phyloP scores from a whole-genome alignment of 148 eudicot genomes.

The Selenicereus undatus region DNA sequence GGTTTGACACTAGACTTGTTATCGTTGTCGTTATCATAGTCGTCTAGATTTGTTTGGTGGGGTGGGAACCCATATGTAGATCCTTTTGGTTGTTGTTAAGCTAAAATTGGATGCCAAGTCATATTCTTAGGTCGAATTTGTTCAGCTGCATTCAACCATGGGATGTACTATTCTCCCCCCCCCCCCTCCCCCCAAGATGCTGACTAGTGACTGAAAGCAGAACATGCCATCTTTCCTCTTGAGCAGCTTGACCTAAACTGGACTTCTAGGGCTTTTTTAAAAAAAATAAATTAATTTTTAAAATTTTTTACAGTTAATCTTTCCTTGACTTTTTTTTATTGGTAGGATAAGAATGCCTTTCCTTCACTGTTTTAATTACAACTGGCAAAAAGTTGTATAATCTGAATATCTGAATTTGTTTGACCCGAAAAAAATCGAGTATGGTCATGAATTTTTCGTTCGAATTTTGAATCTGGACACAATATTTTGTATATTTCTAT shows the following conservation, averaged over 20 bases:
- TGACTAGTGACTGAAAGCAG: slow-evolving; percentile 13
- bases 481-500: too few species aligned
- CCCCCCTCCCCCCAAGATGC: too few species aligned
- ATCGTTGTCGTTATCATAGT: too few species aligned
- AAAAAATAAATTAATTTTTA: too few species aligned
- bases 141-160: background rate
- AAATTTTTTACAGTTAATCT: background rate
- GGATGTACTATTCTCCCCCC: background rate
- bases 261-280: background rate
- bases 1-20: too few species aligned
- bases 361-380: background rate
- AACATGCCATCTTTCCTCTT: background rate
- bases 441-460: too few species aligned
- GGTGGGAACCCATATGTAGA: background rate
- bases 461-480: too few species aligned
- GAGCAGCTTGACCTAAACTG: background rate
- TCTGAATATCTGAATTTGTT: too few species aligned
- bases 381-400: too few species aligned
- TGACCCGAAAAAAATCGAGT: too few species aligned
- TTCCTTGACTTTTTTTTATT: background rate
- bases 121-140: background rate
- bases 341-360: background rate
- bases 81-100: background rate
- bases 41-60: background rate
- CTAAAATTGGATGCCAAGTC: background rate